These are phyloP conservation scores for Echium plantagineum DNA, from an alignment of 257 asterid genomes.

Conservation along the genomic window DNA sequence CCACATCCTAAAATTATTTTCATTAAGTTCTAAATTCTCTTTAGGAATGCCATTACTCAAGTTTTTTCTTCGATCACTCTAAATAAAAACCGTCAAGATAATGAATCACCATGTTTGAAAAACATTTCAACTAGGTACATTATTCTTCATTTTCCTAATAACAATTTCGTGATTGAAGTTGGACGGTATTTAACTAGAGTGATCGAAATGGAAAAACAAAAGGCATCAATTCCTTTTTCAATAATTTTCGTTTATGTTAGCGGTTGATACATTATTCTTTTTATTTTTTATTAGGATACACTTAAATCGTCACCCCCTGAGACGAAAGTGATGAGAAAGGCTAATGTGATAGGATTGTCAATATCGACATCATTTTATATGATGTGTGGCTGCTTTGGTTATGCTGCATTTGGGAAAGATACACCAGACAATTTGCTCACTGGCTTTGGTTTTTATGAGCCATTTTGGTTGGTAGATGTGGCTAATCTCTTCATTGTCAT, in stretches of 20 bases:
- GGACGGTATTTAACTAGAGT: no score
- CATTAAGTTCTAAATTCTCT: background rate
- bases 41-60: background rate
- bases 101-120: no score
- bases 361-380: slow-evolving; percentile 49
- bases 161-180: no score
- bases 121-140: no score
- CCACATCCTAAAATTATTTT: background rate
- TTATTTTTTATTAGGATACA: slow-evolving; percentile 29
- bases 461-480: slow-evolving; percentile 52
- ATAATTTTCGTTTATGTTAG: background rate
- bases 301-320: slow-evolving; percentile 44
- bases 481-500: slow-evolving; percentile 48
- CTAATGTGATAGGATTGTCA: slow-evolving; percentile 29
- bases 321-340: slow-evolving; percentile 56
- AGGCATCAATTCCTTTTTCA: no score
- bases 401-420: slow-evolving; percentile 56
- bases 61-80: no score
- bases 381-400: slow-evolving; percentile 64
- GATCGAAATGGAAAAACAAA: no score
- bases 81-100: no score
- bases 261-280: background rate
- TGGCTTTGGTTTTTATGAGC: slow-evolving; percentile 59
- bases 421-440: slow-evolving; percentile 56
- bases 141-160: no score